phyloP scores from a whole-genome alignment of 2,329 filamentous ascomycete genomes.

The Chaetoscypha palmicola region DNA sequence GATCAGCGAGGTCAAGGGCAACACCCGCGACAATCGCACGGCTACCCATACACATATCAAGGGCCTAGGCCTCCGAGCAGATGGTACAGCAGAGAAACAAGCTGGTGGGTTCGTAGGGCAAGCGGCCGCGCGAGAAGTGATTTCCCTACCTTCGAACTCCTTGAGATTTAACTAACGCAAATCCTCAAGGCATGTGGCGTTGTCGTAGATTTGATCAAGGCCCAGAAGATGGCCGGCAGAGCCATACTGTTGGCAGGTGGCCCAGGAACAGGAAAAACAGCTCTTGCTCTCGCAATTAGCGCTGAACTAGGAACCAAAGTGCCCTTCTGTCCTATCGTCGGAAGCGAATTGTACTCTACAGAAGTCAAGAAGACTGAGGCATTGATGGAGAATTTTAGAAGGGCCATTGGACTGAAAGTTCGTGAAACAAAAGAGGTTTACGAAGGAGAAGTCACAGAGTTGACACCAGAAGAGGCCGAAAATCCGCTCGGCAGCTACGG shows the following conservation, averaged over 20 bases:
- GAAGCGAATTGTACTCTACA: slow-evolving; percentile 94
- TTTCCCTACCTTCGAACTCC: slow-evolving; percentile 3
- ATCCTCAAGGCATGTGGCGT: slow-evolving; percentile 76
- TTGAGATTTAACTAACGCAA: slow-evolving; percentile 85
- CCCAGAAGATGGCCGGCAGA: slow-evolving; percentile 95
- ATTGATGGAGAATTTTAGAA: slow-evolving; percentile 97
- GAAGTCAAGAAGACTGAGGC: slow-evolving; percentile 99
- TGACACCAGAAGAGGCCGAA: slow-evolving; percentile 95
- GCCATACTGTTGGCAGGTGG: slow-evolving; percentile 91
- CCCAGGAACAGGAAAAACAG: slow-evolving; percentile 94
- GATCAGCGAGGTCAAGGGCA: slow-evolving; percentile 91
- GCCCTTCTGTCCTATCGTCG: slow-evolving; percentile 95
- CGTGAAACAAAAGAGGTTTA: slow-evolving; percentile 99
- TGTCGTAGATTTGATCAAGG: slow-evolving; percentile 89
- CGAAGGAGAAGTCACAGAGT: slow-evolving; percentile 95
- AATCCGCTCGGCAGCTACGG: slow-evolving; percentile 96
- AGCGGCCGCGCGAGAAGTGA: slow-evolving; percentile 75
- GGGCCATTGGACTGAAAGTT: slow-evolving; percentile 92
- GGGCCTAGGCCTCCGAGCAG: slow-evolving; percentile 76
- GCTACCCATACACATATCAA: slow-evolving; percentile 98
- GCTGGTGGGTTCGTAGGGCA: slow-evolving; percentile 87
- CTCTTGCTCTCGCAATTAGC: slow-evolving; percentile 87
- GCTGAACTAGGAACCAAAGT: slow-evolving; percentile 98
- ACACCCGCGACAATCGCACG: slow-evolving; percentile 90
- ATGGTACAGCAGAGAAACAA: slow-evolving; percentile 78